Percentiles rank a stretch among this genome's conserved stretches.
Evolutionary conservation across 768 basidiomycete genomes (phyloP).

Genomic region (Mycena filopes): DNA sequence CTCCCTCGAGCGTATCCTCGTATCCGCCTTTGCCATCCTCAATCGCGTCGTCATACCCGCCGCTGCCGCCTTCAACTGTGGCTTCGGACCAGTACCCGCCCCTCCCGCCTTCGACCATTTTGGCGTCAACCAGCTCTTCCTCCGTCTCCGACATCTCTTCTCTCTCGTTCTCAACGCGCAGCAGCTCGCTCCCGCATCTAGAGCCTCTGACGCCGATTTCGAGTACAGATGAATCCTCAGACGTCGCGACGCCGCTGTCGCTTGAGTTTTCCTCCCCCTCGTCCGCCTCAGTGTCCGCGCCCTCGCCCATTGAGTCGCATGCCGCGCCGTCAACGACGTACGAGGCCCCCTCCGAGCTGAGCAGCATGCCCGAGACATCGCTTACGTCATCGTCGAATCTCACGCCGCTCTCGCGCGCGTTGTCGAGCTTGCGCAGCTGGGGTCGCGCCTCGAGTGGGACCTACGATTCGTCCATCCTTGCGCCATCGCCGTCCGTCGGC

Average conservation of each 20-base stretch:
- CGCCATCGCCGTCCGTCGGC: slow-evolving; percentile 72
- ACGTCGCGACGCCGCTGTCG: slow-evolving; percentile 45
- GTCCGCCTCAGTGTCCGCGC: slow-evolving; percentile 40
- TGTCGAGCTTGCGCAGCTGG: slow-evolving; percentile 51
- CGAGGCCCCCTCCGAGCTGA: slow-evolving; percentile 23
- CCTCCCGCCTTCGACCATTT: slow-evolving; percentile 25
- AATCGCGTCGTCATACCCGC: slow-evolving; percentile 36
- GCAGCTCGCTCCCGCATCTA: slow-evolving; percentile 23
- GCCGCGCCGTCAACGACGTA: slow-evolving; percentile 14
- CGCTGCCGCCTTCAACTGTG: slow-evolving; percentile 38
- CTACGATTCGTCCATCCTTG: slow-evolving; percentile 81
- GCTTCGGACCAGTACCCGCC: slow-evolving; percentile 32
- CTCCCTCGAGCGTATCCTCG: slow-evolving; percentile 42
- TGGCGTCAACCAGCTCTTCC: slow-evolving; percentile 12
- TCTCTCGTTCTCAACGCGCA: slow-evolving; percentile 21
- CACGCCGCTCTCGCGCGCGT: slow-evolving; percentile 41
- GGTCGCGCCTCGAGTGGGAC: slow-evolving; percentile 72
- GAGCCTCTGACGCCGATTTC: slow-evolving; percentile 25
- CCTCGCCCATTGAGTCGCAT: slow-evolving; percentile 42
- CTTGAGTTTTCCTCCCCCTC: slow-evolving; percentile 40
- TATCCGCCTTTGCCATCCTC: slow-evolving; percentile 39
- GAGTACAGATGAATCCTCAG: slow-evolving; percentile 29
- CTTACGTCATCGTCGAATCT: slow-evolving; percentile 26
- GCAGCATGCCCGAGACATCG: slow-evolving; percentile 24
- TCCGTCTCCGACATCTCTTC: slow-evolving; percentile 20